phyloP scores from a whole-genome alignment of 441 rosid species.

The Jatropha podagrica region DNA sequence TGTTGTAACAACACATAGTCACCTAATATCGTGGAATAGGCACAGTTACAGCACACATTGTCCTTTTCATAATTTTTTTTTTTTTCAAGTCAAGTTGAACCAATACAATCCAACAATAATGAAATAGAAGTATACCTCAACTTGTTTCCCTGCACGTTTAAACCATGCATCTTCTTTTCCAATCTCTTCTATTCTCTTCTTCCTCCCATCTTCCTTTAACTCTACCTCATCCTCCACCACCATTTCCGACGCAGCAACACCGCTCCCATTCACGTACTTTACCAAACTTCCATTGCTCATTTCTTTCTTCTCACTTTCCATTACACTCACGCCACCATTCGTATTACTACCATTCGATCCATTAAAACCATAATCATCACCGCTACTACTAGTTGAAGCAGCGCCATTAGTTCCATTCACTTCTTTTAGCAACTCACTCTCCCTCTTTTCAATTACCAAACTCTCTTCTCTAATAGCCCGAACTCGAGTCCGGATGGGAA shows the following conservation, averaged over 20 bases:
- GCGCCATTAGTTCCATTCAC: conserved; percentile 46
- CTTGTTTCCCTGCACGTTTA: conserved; percentile 44
- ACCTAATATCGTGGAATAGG: neutral
- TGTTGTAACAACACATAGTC: neutral
- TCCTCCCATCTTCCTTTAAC: conserved; percentile 53
- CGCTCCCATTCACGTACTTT: conserved; percentile 65
- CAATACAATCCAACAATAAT: neutral
- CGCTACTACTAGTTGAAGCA: conserved; percentile 22
- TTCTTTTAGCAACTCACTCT: conserved; percentile 39
- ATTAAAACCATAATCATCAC: conserved; percentile 28
- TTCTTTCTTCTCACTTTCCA: conserved; percentile 23
- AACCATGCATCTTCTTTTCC: conserved; percentile 99
- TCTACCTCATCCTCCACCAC: conserved; percentile 57
- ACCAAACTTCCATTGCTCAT: conserved; percentile 56
- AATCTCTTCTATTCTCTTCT: conserved; percentile 86
- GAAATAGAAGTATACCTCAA: conserved; percentile 49
- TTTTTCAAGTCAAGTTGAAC: neutral
- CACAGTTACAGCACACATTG: neutral
- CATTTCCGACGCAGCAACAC: conserved; percentile 24
- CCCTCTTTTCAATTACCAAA: conserved; percentile 53
- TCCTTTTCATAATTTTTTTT: no score
- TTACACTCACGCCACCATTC: conserved; percentile 31
- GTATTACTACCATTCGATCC: conserved; percentile 25
- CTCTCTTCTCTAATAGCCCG: conserved; percentile 53
- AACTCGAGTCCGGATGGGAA: conserved; percentile 29